Conservation (phyloP, 2,329 filamentous ascomycete genomes). For the Paraconiothyrium sp. region DNA sequence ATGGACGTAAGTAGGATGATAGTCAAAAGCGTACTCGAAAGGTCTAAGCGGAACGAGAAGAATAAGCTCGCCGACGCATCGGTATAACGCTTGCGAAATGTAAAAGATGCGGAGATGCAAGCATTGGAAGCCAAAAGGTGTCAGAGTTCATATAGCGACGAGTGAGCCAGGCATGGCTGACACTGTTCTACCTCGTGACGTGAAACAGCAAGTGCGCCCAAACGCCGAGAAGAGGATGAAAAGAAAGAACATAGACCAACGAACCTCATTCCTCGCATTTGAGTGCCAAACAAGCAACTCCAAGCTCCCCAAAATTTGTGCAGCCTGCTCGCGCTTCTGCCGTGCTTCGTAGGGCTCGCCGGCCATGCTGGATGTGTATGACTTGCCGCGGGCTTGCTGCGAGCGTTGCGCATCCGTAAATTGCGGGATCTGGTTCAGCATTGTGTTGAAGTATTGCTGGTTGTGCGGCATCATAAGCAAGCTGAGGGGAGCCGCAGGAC, state of each 20-base stretch:
- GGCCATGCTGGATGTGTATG: constrained; percentile 13
- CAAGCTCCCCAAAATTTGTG: constrained; percentile 42
- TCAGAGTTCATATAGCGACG: neutral
- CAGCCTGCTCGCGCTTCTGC: constrained; percentile 42
- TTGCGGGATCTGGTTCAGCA: neutral
- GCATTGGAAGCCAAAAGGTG: neutral
- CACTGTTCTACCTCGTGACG: too few species aligned
- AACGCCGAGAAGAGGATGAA: neutral
- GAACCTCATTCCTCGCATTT: constrained; percentile 45
- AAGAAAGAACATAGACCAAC: constrained; percentile 1
- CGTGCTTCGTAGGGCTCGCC: constrained; percentile 40
- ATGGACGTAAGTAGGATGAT: neutral
- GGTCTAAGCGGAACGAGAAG: neutral
- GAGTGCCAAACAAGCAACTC: constrained; percentile 51
- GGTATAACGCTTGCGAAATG: neutral
- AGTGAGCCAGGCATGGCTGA: too few species aligned
- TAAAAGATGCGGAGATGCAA: neutral
- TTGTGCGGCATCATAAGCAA: constrained; percentile 12
- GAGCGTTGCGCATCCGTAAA: constrained; percentile 37
- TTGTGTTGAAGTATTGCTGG: constrained; percentile 10
- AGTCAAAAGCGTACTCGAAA: neutral
- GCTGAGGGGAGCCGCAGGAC: neutral
- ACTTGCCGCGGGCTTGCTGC: constrained; percentile 39
- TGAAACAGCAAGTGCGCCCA: too few species aligned
- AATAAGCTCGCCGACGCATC: neutral